These are phyloP conservation scores for Neurospora tetraspora DNA, from an alignment of 495 filamentous ascomycete genomes.

Conservation along the genomic window DNA sequence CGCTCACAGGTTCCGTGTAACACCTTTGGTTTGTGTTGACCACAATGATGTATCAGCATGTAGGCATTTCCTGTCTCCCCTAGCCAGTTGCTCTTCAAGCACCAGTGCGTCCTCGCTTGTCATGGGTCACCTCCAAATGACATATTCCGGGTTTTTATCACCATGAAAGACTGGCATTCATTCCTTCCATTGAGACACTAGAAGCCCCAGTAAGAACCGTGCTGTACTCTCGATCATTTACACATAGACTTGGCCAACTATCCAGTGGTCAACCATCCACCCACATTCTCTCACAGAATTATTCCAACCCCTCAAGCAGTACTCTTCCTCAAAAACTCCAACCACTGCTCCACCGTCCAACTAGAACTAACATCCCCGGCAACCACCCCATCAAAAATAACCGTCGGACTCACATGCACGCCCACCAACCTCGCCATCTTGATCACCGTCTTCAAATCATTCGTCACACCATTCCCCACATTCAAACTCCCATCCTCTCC, in stretches of 20 bases:
- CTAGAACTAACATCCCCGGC: constrained; percentile 66
- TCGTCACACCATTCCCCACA: constrained; percentile 65
- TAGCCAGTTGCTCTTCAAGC: not conserved
- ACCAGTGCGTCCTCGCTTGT: not conserved
- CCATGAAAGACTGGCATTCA: not conserved
- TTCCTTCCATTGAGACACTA: not conserved
- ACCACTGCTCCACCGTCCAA: constrained; percentile 73
- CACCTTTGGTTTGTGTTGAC: not conserved
- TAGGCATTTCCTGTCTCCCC: not conserved
- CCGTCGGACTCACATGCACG: constrained; percentile 83
- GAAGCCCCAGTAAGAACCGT: not conserved
- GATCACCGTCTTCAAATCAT: constrained; percentile 75
- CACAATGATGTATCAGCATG: not conserved
- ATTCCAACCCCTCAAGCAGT: constrained; percentile 38
- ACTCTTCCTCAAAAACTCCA: constrained; percentile 74
- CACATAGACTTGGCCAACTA: not conserved
- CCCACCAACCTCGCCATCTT: constrained; percentile 70
- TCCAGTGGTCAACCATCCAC: not conserved
- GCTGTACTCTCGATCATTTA: not conserved
- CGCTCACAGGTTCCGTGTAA: not conserved
- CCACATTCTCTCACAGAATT: not conserved
- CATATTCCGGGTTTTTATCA: not conserved
- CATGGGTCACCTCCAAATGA: not conserved
- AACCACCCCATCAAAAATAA: constrained; percentile 78
- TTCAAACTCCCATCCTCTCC: constrained; percentile 57